phyloP scores from a whole-genome alignment of 1,139 yeast genomes.

The Pichia sp. region DNA sequence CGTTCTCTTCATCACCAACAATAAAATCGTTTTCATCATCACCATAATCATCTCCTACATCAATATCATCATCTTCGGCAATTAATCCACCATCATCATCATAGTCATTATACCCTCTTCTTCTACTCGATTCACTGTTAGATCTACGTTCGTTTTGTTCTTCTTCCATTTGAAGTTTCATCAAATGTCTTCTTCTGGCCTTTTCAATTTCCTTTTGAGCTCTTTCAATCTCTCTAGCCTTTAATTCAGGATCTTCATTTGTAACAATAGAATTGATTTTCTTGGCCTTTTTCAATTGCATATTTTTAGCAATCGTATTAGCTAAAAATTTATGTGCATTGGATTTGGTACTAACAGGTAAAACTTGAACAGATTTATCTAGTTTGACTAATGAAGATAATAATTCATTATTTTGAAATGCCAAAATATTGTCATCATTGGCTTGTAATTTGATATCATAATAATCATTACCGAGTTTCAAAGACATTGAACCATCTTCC shows the following conservation, averaged over 20 bases:
- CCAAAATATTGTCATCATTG: slow-evolving; percentile 64
- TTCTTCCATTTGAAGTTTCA: slow-evolving; percentile 45
- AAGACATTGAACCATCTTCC: slow-evolving; percentile 86
- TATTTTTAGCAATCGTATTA: slow-evolving; percentile 63
- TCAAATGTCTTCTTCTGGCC: slow-evolving; percentile 58
- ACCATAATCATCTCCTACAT: slow-evolving; percentile 27
- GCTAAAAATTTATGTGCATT: slow-evolving; percentile 76
- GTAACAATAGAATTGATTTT: slow-evolving; percentile 68
- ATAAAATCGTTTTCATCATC: slow-evolving; percentile 33
- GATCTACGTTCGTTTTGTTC: slow-evolving; percentile 24
- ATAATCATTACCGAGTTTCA: slow-evolving; percentile 80
- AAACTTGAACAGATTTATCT: slow-evolving; percentile 56
- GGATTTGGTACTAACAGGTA: slow-evolving; percentile 84
- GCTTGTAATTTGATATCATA: slow-evolving; percentile 69
- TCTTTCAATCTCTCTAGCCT: slow-evolving; percentile 74
- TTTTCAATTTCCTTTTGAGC: slow-evolving; percentile 64
- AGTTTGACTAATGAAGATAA: slow-evolving; percentile 48
- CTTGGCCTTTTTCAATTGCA: slow-evolving; percentile 41
- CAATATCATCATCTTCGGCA: slow-evolving; percentile 16
- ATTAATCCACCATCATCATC: neutral
- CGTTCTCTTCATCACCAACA: slow-evolving; percentile 35
- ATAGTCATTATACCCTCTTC: neutral
- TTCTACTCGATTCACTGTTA: slow-evolving; percentile 1
- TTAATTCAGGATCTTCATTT: slow-evolving; percentile 78
- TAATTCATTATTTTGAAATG: slow-evolving; percentile 65